Conservation (phyloP, 176 grass and related monocot genomes). For the Cenchrus purpureus region DNA sequence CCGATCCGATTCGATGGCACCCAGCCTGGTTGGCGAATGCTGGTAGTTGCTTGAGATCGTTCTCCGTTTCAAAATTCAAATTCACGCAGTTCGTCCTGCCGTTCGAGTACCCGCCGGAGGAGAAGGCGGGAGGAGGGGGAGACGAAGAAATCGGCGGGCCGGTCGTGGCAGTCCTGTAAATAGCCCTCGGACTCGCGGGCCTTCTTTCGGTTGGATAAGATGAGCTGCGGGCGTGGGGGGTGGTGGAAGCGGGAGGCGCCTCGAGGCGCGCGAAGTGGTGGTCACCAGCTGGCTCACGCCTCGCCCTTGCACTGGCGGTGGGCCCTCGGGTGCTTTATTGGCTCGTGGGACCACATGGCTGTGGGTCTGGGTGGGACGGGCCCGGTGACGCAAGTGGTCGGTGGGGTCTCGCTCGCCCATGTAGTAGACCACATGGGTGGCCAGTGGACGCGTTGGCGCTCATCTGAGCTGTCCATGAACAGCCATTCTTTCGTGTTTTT, state of each 20-base stretch:
- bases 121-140: background rate
- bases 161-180: constrained; percentile 39
- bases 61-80: constrained; percentile 3
- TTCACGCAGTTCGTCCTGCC: background rate
- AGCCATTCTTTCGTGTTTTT: background rate
- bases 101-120: background rate
- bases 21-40: background rate
- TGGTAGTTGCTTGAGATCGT: background rate
- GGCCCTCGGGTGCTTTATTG: background rate
- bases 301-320: background rate
- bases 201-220: background rate
- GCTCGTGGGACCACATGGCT: constrained; percentile 30
- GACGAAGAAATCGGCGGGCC: background rate
- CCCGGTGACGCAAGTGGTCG: constrained; percentile 16
- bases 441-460: background rate
- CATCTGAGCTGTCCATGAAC: constrained; percentile 41
- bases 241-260: background rate
- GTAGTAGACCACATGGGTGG: constrained; percentile 49
- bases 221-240: background rate
- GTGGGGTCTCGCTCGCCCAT: constrained; percentile 27
- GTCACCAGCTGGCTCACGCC: constrained; percentile 41
- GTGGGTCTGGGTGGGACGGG: constrained; percentile 7
- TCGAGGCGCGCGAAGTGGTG: constrained; percentile 46
- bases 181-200: background rate
- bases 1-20: background rate